phyloP scores from a whole-genome alignment of 768 basidiomycete species.

The Amanita inopinata region DNA sequence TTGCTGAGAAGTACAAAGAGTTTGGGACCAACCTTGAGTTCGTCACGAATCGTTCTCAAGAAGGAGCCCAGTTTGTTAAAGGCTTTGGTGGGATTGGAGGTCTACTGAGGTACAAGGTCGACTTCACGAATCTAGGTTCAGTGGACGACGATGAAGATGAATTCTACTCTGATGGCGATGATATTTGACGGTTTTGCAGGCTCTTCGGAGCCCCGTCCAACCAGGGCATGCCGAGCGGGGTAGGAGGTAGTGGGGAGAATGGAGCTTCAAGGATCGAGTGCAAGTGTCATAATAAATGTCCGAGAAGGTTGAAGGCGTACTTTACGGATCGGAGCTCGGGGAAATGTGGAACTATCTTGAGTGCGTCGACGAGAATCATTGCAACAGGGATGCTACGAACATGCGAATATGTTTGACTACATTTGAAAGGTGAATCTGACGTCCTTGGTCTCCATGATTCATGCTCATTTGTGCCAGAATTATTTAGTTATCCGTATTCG shows the following conservation, averaged over 20 bases:
- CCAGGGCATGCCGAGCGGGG: conserved; percentile 63
- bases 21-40: conserved; percentile 96
- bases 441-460: no score
- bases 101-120: conserved; percentile 93
- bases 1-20: conserved; percentile 96
- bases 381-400: no score
- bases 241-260: conserved; percentile 27
- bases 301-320: no score
- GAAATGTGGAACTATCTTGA: no score
- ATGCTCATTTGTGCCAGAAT: no score
- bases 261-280: neutral
- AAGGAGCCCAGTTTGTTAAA: conserved; percentile 96
- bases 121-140: conserved; percentile 72
- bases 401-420: no score
- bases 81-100: conserved; percentile 99
- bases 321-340: no score
- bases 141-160: conserved; percentile 83
- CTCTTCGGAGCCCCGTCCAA: conserved; percentile 73
- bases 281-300: no score
- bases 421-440: no score
- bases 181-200: conserved; percentile 80
- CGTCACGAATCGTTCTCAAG: conserved; percentile 92
- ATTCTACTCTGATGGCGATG: conserved; percentile 72
- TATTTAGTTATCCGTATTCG: no score
- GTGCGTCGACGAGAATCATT: no score